Evolutionary conservation across 306 rosid species (phyloP).

Genomic region (Chamaecrista fasciculata): DNA sequence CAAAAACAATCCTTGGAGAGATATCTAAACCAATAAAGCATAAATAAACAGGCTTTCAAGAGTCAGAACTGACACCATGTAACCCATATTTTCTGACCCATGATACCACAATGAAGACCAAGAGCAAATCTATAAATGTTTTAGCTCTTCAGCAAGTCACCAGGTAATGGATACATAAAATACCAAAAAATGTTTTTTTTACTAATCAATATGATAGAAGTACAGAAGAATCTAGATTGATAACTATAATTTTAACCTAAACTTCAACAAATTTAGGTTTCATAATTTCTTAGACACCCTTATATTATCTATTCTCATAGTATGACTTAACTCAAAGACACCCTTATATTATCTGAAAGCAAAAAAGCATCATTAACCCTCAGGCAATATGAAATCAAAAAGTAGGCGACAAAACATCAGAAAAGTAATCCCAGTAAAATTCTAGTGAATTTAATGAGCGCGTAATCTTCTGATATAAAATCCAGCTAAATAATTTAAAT

Average conservation of each 20-base stretch:
- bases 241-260: constrained; percentile 14
- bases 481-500: not conserved
- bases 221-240: constrained; percentile 13
- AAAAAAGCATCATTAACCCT: constrained; percentile 11
- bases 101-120: not conserved
- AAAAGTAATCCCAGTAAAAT: not conserved
- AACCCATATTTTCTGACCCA: not conserved
- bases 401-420: not conserved
- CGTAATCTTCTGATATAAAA: constrained; percentile 16
- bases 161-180: not conserved
- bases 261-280: constrained; percentile 6
- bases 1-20: no score
- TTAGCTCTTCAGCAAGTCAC: constrained; percentile 2
- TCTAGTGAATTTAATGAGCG: not conserved
- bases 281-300: not conserved
- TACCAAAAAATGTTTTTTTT: constrained; percentile 13
- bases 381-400: not conserved
- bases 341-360: constrained; percentile 1
- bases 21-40: not conserved
- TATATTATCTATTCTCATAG: not conserved
- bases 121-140: not conserved
- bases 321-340: not conserved
- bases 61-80: not conserved
- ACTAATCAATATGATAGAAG: not conserved
- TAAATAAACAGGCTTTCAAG: not conserved